Conservation (phyloP, 495 filamentous ascomycete genomes). For the Poronia punctata region DNA sequence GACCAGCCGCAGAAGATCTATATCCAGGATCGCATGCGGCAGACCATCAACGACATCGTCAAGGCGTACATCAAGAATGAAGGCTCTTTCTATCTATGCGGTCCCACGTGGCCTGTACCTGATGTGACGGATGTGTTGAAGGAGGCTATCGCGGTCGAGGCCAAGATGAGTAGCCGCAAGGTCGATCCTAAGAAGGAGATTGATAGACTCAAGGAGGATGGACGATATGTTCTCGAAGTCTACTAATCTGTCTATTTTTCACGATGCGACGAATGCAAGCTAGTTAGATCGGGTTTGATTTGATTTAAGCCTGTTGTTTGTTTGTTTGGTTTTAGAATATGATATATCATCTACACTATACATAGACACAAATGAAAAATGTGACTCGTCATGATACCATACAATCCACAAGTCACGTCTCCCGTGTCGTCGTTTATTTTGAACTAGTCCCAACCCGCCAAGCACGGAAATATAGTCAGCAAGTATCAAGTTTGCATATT, state of each 20-base stretch:
- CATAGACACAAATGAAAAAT: too few species aligned
- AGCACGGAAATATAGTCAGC: too few species aligned
- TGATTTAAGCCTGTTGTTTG: not conserved
- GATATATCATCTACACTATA: too few species aligned
- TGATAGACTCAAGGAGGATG: constrained; percentile 89
- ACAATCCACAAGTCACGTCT: too few species aligned
- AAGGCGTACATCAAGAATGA: constrained; percentile 83
- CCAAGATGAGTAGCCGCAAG: constrained; percentile 64
- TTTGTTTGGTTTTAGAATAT: too few species aligned
- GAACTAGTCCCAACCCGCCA: too few species aligned
- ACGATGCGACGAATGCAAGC: too few species aligned
- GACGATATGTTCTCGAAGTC: constrained; percentile 92
- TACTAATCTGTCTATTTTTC: constrained; percentile 62
- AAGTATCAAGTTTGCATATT: too few species aligned
- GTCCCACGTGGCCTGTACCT: constrained; percentile 98
- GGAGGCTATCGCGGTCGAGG: constrained; percentile 81
- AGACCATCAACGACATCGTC: constrained; percentile 78
- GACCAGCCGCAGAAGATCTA: constrained; percentile 99
- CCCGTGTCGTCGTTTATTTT: too few species aligned
- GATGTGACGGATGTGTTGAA: constrained; percentile 91
- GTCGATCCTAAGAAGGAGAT: constrained; percentile 88
- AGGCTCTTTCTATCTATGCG: constrained; percentile 93
- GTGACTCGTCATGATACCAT: too few species aligned
- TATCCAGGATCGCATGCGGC: constrained; percentile 95
- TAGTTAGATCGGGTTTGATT: too few species aligned